Percentiles rank a stretch among this genome's conserved stretches.
Conservation (phyloP, 768 basidiomycete genomes). For the Paxillus involutus region DNA sequence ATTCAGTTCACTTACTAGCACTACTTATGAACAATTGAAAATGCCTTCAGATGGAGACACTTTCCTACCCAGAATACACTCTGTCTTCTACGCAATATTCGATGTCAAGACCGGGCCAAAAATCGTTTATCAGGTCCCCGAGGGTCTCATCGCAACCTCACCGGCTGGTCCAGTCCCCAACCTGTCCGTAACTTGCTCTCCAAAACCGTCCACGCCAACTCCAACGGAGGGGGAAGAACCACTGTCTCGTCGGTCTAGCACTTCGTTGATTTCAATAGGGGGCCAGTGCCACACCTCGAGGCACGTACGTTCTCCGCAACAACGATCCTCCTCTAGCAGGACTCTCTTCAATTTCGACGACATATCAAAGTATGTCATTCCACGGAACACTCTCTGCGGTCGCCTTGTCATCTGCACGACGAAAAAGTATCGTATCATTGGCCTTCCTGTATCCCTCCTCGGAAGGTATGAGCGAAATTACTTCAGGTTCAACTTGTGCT, state of each 20-base stretch:
- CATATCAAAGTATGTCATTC: conserved; percentile 93
- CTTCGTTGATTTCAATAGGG: conserved; percentile 47
- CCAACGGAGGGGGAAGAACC: conserved; percentile 35
- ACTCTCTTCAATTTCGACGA: conserved; percentile 86
- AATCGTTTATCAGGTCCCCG: conserved; percentile 92
- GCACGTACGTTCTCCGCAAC: conserved; percentile 42
- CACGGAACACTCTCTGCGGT: conserved; percentile 80
- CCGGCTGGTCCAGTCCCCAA: conserved; percentile 31
- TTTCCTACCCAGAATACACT: conserved; percentile 76
- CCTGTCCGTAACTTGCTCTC: conserved; percentile 32
- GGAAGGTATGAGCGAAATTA: conserved; percentile 83
- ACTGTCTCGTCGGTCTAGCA: conserved; percentile 52
- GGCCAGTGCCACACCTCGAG: conserved; percentile 45
- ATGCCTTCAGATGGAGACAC: conserved; percentile 59
- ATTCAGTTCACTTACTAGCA: too few species aligned
- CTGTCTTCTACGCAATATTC: conserved; percentile 94
- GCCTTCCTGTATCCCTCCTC: conserved; percentile 81
- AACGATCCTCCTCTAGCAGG: conserved; percentile 49
- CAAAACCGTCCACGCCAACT: conserved; percentile 32
- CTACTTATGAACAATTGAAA: background rate
- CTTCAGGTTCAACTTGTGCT: conserved; percentile 93
- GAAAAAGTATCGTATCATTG: conserved; percentile 80
- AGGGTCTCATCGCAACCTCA: conserved; percentile 71
- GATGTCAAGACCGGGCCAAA: conserved; percentile 84
- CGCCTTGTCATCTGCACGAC: conserved; percentile 87